Evolutionary conservation across 2,329 filamentous ascomycete species (phyloP).

Genomic region (Cryphonectria japonica): DNA sequence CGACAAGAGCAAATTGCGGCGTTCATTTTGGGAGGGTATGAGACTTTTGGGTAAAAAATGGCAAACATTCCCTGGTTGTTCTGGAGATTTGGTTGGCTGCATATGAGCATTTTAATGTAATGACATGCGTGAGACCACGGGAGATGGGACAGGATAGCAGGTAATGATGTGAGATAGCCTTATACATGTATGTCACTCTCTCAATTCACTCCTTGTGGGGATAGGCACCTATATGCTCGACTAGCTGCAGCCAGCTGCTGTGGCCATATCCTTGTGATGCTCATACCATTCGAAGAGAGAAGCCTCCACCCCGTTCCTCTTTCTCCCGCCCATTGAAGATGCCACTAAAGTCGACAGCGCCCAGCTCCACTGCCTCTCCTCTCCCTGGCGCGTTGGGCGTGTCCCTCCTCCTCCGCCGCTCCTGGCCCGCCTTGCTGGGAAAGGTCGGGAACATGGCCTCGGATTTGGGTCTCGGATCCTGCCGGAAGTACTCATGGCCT

Average conservation of each 20-base stretch:
- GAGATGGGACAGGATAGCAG: constrained; percentile 16
- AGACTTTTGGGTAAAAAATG: constrained; percentile 13
- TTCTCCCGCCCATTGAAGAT: constrained; percentile 70
- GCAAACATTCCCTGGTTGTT: constrained; percentile 13
- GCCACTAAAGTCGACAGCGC: constrained; percentile 67
- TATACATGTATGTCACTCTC: constrained; percentile 8
- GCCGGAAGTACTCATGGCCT: constrained; percentile 80
- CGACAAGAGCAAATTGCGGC: constrained; percentile 20
- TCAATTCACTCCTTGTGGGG: neutral
- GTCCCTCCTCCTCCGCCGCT: constrained; percentile 71
- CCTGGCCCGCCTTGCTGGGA: constrained; percentile 90
- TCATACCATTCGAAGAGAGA: constrained; percentile 65
- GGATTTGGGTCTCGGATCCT: constrained; percentile 88
- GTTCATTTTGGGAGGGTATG: constrained; percentile 18
- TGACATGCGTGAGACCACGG: constrained; percentile 10
- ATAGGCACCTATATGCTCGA: neutral
- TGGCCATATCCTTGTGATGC: neutral
- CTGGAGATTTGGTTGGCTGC: constrained; percentile 3
- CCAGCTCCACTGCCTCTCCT: constrained; percentile 66
- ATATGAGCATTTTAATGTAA: constrained; percentile 28
- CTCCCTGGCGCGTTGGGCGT: constrained; percentile 84
- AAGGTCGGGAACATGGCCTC: constrained; percentile 96
- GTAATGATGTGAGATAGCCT: constrained; percentile 20
- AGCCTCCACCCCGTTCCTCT: constrained; percentile 68
- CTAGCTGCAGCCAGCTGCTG: neutral